Evolutionary conservation across 805 yeast species (phyloP), one percentile per base, ranked within the genome.

Genomic region (Candida germanica): DNA sequence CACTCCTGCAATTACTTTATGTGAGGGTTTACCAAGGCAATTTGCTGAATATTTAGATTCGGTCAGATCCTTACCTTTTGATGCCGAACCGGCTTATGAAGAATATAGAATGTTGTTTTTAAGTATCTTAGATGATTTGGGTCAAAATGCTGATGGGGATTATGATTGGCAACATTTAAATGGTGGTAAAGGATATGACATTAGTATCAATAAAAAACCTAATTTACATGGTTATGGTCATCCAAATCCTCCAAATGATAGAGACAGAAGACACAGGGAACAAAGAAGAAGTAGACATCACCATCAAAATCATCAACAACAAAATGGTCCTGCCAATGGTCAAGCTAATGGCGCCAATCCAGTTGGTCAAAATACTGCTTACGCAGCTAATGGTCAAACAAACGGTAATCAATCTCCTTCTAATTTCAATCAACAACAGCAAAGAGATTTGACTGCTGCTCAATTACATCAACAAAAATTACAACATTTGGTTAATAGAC

Each of bases 121-220:
- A 46, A 72, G 76, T 6, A 77, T 75, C 3, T 61, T 85, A 47
- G 69, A 67, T 34, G 79, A 75, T 38, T 59, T 77, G 44, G 80
- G 80, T 11, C 77, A 77, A 49, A 53, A 61, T 24, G 79, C 79
- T 41, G 97, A 93, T 62, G 95, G 86, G 30, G 89, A 86, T 53
- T 93, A 88, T 62, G 98, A 93, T 68, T 93, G 98, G 98, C 87
- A 88, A 96, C 85, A 83, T 52, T 71, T 93, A 49, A 93, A 93
- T 58, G 87, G 85, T 38, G 98, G 98, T 42, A 80, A 82, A 59
- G 98, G 98, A 36, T 91, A 96, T 96, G 98, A 93, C 64, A 76
- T 86, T 20, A 69, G 84, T 13, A 78, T 83, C 44, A 88, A 88
- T 63, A 88, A 87, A 59, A 89, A 89, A 61, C 95, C 96, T 36